These are phyloP conservation scores for Acrocalymma vagum DNA, from an alignment of 2,329 filamentous ascomycete species.

Conservation along the genomic window DNA sequence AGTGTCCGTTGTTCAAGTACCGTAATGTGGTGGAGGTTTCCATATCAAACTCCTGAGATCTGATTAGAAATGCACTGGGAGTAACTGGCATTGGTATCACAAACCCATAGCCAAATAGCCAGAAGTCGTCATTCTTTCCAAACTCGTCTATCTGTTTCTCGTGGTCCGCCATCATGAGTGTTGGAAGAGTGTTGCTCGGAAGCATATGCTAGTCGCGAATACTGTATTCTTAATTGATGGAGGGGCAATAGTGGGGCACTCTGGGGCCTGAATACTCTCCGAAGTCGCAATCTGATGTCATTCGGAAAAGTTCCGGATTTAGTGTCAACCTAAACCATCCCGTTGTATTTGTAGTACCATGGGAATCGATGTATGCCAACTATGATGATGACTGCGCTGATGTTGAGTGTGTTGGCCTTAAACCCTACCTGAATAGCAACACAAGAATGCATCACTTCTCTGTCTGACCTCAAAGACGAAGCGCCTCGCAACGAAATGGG, in stretches of 20 bases:
- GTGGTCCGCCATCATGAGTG: slow-evolving; percentile 34
- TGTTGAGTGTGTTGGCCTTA: no score
- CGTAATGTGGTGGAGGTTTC: slow-evolving; percentile 96
- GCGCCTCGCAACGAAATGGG: no score
- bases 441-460: no score
- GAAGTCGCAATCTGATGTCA: slow-evolving; percentile 24
- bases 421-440: no score
- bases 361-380: no score
- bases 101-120: slow-evolving; percentile 97
- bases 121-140: slow-evolving; percentile 72
- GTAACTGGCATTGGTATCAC: slow-evolving; percentile 20
- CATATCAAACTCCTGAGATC: slow-evolving; percentile 84
- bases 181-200: slow-evolving; percentile 1
- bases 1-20: slow-evolving; percentile 58
- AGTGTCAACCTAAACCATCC: no score
- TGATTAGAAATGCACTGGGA: slow-evolving; percentile 11
- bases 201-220: slow-evolving; percentile 1
- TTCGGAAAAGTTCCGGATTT: slow-evolving; percentile 2
- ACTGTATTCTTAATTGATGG: slow-evolving; percentile 4
- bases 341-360: no score
- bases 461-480: no score
- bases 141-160: slow-evolving; percentile 41
- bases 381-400: no score
- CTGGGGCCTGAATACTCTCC: slow-evolving; percentile 9
- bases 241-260: slow-evolving; percentile 29